A percentile compares a stretch with the other conserved stretches of the same genome.
These are phyloP conservation scores for Cocos nucifera DNA, from an alignment of 176 grass and related monocot species.

Conservation along the genomic window DNA sequence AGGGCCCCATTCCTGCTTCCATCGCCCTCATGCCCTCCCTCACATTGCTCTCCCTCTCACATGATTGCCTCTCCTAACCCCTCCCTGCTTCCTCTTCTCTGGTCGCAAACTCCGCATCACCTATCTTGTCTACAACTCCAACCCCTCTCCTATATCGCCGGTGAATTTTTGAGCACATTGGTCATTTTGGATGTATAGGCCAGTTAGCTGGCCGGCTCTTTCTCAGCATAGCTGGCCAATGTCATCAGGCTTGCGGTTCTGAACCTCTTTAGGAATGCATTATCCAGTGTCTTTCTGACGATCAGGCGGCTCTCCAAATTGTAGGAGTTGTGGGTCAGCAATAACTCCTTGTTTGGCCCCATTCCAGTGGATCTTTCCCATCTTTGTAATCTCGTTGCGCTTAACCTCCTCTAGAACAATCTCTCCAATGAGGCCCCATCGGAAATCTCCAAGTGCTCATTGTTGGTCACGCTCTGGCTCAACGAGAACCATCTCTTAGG, in stretches of 20 bases:
- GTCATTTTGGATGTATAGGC: slow-evolving; percentile 42
- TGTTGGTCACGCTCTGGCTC: slow-evolving; percentile 40
- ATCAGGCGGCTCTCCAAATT: slow-evolving; percentile 47
- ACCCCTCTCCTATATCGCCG: slow-evolving; percentile 11
- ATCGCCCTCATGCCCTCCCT: slow-evolving; percentile 56
- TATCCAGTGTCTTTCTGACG: slow-evolving; percentile 33
- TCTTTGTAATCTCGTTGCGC: slow-evolving; percentile 42
- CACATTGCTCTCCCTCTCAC: slow-evolving; percentile 63
- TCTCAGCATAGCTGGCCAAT: slow-evolving; percentile 54
- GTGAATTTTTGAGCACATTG: slow-evolving; percentile 18
- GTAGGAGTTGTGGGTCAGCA: slow-evolving; percentile 56
- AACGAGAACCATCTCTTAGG: slow-evolving; percentile 58
- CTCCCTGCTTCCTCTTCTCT: slow-evolving; percentile 45
- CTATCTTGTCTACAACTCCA: slow-evolving; percentile 63
- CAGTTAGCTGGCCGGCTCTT: slow-evolving; percentile 48
- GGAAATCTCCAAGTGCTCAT: slow-evolving; percentile 67
- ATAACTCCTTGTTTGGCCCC: slow-evolving; percentile 52
- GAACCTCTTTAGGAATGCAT: slow-evolving; percentile 58
- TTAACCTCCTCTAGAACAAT: slow-evolving; percentile 64
- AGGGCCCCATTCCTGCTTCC: slow-evolving; percentile 74
- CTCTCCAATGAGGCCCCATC: slow-evolving; percentile 52
- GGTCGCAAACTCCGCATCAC: slow-evolving; percentile 37
- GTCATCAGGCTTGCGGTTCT: slow-evolving; percentile 48
- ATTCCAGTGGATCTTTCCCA: slow-evolving; percentile 55
- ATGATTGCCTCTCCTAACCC: slow-evolving; percentile 65